A percentile compares a stretch with the other conserved stretches of the same genome.
Evolutionary conservation across 1,284 basidiomycete species (phyloP).

Genomic region (Marasmius oreades): DNA sequence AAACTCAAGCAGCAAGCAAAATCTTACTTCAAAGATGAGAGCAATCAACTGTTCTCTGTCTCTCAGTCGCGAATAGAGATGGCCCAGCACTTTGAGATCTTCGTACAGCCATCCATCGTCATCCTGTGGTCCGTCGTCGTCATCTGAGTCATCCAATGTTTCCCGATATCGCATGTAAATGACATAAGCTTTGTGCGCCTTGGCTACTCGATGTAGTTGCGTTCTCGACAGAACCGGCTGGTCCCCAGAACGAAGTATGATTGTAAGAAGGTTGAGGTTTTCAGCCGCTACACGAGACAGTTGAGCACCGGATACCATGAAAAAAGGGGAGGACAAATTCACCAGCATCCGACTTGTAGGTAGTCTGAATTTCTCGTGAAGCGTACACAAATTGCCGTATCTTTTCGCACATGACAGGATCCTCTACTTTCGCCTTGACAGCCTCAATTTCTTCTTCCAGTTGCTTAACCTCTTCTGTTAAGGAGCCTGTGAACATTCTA

Average conservation of each 20-base stretch:
- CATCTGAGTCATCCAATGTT: constrained; percentile 77
- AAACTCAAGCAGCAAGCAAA: background rate
- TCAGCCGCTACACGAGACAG: constrained; percentile 50
- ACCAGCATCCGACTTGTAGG: constrained; percentile 80
- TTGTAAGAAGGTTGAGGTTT: constrained; percentile 75
- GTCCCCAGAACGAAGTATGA: constrained; percentile 81
- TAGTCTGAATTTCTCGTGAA: constrained; percentile 82
- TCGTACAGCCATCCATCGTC: constrained; percentile 96
- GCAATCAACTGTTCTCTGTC: constrained; percentile 94
- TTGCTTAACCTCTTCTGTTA: constrained; percentile 85
- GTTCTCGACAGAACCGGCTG: constrained; percentile 70
- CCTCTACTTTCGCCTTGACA: constrained; percentile 87
- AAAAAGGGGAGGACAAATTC: constrained; percentile 9
- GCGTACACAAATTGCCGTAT: constrained; percentile 85
- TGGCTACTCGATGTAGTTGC: constrained; percentile 77
- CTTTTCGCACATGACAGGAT: constrained; percentile 86
- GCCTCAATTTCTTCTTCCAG: constrained; percentile 84
- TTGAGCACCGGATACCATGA: background rate
- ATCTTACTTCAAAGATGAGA: constrained; percentile 87
- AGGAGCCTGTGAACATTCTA: constrained; percentile 92
- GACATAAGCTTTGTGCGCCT: constrained; percentile 74
- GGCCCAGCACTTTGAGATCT: constrained; percentile 78
- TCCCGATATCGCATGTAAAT: constrained; percentile 66
- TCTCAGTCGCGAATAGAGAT: constrained; percentile 74
- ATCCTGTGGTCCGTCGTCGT: constrained; percentile 87